Base-by-base conservation (phyloP, 768 basidiomycete genomes). In the Lactarius akahatsu region DNA sequence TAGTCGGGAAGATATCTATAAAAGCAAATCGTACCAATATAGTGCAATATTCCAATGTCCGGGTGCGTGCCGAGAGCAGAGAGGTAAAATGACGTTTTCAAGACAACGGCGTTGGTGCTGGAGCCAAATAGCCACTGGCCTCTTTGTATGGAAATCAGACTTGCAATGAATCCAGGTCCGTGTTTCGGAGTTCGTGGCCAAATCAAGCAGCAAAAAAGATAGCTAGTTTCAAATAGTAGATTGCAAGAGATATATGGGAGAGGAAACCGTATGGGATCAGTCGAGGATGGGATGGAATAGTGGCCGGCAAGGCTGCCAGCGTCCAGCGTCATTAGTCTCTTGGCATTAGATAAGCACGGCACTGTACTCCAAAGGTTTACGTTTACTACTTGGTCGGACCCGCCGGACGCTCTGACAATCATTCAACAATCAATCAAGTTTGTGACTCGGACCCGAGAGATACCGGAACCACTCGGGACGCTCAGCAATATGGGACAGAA, bases 1-100 rank as follows among this genome's bases (percentile, higher is more conserved):
- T 34, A 20, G 28, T 57, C 20, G 23, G 28, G 13, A 45, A 9
- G 32, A 36, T 23, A 34, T 26, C 23, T 18, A 28, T 30, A 58
- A 59, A 54, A n/a, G 28, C 40, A 28, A 23, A 32, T 54, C 62
- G 36, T 28, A 67, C 62, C 36, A n/a, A 43, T 63, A 40, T 43
- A 47, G 52, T 18, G n/a, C n/a, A 41, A 16, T 56, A 30, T 36
- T 52, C 40, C 34, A 40, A 41, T 30, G 8, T 20, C 34, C 36
- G 11, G 43, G 28, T 23, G 58, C 43, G 52, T 34, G 43, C 57
- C 47, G 36, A 59, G 43, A 59, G 62, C 3, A 45, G 50, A 32
- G 40, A 23, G 28, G 52, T 40, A 20, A 18, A 50, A 34, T n/a
- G 18, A 36, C 62, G 58, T 63, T 59, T 67, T 43, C 40, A 56